Percentiles rank a stretch among this genome's conserved stretches.
phyloP scores from a whole-genome alignment of 2,329 filamentous ascomycete species.

The Epichloe baconii region DNA sequence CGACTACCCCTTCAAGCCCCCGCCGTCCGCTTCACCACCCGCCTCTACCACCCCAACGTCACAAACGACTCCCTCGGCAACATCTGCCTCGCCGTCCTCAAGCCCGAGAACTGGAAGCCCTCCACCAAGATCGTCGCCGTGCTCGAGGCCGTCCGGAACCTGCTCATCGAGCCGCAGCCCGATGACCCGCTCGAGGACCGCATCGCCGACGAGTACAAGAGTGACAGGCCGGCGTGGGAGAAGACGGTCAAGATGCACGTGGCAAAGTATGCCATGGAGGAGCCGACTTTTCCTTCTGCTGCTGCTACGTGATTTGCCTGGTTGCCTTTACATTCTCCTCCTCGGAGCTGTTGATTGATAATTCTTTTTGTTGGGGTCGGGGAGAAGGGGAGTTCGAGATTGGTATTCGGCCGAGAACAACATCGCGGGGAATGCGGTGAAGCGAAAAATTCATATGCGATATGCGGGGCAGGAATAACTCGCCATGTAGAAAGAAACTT shows the following conservation, averaged over 20 bases:
- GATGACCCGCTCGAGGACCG: constrained; percentile 80
- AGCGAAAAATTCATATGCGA: too few species aligned
- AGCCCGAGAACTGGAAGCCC: constrained; percentile 85
- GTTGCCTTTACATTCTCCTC: too few species aligned
- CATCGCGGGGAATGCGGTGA: too few species aligned
- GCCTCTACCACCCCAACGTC: constrained; percentile 92
- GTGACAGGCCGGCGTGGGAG: constrained; percentile 54
- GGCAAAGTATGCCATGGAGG: constrained; percentile 50
- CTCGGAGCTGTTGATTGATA: too few species aligned
- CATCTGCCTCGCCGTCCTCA: constrained; percentile 77
- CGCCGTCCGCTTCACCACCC: constrained; percentile 65
- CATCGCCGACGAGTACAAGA: constrained; percentile 75
- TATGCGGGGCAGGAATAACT: too few species aligned
- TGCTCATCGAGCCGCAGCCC: constrained; percentile 70
- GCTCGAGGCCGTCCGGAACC: constrained; percentile 59
- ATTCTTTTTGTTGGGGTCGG: too few species aligned
- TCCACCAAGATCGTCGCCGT: constrained; percentile 63
- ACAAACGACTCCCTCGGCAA: constrained; percentile 74
- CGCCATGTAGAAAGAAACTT: too few species aligned
- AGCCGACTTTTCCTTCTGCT: constrained; percentile 21
- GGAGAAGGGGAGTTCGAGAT: too few species aligned
- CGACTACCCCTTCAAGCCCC: constrained; percentile 90
- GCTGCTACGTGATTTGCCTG: neutral
- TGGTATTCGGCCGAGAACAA: too few species aligned
- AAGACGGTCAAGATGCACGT: constrained; percentile 65